Evolutionary conservation across 1,284 basidiomycete genomes (phyloP).

Genomic region (Nidula niveotomentosa): DNA sequence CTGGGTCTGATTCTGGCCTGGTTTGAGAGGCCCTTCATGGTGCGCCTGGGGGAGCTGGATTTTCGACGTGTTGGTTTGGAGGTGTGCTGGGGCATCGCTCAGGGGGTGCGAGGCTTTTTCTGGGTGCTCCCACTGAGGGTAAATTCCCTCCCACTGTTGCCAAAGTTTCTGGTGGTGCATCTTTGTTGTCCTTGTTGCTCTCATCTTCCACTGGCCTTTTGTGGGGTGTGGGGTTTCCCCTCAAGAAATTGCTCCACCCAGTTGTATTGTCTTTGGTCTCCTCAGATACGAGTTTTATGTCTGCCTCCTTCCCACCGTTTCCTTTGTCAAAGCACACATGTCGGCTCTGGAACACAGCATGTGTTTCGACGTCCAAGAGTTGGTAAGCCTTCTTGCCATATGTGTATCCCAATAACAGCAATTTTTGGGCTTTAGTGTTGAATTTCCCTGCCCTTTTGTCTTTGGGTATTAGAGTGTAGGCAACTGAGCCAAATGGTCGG

Average conservation of each 20-base stretch:
- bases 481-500: slow-evolving; percentile 12
- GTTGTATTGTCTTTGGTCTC: background rate
- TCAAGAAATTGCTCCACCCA: background rate
- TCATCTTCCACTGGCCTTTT: background rate
- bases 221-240: background rate
- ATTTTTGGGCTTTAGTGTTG: slow-evolving; percentile 13
- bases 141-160: background rate
- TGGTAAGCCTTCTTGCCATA: slow-evolving; percentile 13
- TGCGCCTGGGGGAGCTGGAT: too few species aligned
- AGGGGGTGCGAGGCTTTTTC: too few species aligned
- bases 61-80: too few species aligned
- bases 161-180: background rate
- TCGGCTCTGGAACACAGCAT: slow-evolving; percentile 10
- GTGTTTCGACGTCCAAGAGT: slow-evolving; percentile 10
- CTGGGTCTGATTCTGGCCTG: too few species aligned
- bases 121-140: too few species aligned
- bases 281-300: background rate
- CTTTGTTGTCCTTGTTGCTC: background rate
- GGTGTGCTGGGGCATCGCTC: too few species aligned
- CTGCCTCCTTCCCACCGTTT: slow-evolving; percentile 1
- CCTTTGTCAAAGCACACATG: slow-evolving; percentile 20
- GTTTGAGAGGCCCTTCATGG: too few species aligned
- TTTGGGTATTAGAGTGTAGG: slow-evolving; percentile 14
- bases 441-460: too few species aligned
- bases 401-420: slow-evolving; percentile 15